phyloP scores from a whole-genome alignment of 2,329 filamentous ascomycete genomes.

The Colletotrichum acutatum region DNA sequence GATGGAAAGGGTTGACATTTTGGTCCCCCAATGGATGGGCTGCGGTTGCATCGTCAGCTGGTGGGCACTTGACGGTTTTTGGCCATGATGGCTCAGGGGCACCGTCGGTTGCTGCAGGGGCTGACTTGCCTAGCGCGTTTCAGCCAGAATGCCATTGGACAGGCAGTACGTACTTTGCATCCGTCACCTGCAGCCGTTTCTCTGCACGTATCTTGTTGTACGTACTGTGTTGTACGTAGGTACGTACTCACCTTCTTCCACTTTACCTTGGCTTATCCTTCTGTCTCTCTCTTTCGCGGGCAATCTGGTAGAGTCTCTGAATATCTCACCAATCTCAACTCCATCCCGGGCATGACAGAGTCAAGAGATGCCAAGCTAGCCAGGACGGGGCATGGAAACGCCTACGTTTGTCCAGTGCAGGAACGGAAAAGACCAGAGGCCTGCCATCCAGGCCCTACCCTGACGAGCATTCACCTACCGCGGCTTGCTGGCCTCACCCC shows the following conservation, averaged over 20 bases:
- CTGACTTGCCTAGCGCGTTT: conserved; percentile 24
- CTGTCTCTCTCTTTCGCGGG: background rate
- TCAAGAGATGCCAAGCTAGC: background rate
- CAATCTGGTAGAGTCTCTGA: background rate
- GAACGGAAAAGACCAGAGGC: background rate
- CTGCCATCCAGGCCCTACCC: background rate
- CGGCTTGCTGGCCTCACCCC: background rate
- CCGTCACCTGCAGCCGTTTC: background rate
- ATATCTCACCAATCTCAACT: background rate
- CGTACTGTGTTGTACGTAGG: background rate
- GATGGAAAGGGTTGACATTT: background rate
- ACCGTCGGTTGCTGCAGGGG: conserved; percentile 26
- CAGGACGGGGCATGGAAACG: background rate
- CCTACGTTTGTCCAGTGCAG: conserved; percentile 7
- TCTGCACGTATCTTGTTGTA: background rate
- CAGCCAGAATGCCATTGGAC: conserved; percentile 30
- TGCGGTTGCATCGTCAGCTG: conserved; percentile 10
- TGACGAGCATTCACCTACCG: background rate
- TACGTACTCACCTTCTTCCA: background rate
- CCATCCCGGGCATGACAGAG: background rate
- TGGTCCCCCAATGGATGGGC: background rate
- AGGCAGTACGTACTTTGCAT: background rate
- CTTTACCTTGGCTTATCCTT: background rate
- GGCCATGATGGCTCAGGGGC: conserved; percentile 21
- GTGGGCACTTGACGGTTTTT: background rate